Evolutionary conservation across 306 rosid genomes (phyloP).

Genomic region (Calophaca sinica): DNA sequence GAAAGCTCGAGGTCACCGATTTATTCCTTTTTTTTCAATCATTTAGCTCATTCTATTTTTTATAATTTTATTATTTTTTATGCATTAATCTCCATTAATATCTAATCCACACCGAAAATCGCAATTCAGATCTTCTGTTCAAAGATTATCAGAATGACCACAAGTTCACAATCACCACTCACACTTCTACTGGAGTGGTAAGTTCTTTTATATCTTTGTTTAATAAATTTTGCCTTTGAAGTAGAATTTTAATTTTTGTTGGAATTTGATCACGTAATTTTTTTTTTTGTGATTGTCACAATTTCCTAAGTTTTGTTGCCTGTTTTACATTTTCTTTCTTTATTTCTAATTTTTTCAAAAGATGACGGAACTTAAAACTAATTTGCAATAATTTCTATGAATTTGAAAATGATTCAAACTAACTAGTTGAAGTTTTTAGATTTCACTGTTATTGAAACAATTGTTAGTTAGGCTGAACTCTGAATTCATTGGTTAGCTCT

Average conservation of each 20-base stretch:
- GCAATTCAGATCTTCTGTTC: conserved; percentile 76
- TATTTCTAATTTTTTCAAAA: not conserved
- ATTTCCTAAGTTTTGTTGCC: conserved; percentile 8
- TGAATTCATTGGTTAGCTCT: not conserved
- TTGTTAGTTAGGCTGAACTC: conserved; percentile 22
- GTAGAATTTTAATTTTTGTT: not conserved
- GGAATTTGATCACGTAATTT: not conserved
- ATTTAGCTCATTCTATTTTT: not conserved
- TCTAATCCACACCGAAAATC: not conserved
- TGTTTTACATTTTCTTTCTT: not conserved
- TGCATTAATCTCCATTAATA: not conserved
- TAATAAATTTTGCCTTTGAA: not conserved
- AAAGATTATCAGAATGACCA: conserved; percentile 95
- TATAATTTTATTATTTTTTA: not conserved
- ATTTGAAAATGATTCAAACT: conserved; percentile 13
- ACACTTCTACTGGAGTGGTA: conserved; percentile 78
- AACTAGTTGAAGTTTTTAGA: not conserved
- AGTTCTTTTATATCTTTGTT: conserved; percentile 31
- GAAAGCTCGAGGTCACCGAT: conserved; percentile 76
- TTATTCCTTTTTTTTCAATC: not conserved
- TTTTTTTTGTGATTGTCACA: not conserved
- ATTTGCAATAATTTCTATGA: not conserved
- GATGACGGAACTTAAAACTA: conserved; percentile 6
- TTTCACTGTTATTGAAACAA: not conserved
- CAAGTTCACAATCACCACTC: conserved; percentile 86